Conservation (phyloP, 2,329 filamentous ascomycete genomes). For the Endothia cerciana region DNA sequence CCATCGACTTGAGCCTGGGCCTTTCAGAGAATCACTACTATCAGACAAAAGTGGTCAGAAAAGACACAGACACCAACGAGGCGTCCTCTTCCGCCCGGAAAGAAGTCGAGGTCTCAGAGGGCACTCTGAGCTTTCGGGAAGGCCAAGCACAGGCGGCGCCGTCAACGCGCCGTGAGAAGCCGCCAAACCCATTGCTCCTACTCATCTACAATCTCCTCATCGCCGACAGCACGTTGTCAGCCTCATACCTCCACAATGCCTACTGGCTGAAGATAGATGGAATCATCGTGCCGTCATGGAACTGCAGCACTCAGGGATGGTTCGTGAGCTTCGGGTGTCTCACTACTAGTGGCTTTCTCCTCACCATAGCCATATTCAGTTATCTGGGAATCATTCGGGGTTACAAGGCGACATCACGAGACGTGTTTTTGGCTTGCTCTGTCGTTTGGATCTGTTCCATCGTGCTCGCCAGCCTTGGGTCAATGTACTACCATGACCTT, state of each 20-base stretch:
- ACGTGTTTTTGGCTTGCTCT: constrained; percentile 54
- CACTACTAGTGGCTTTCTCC: constrained; percentile 68
- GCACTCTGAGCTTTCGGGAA: neutral
- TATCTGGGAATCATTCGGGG: constrained; percentile 64
- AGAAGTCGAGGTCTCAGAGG: constrained; percentile 1
- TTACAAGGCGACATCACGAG: constrained; percentile 53
- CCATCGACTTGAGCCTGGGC: constrained; percentile 35
- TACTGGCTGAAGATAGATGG: constrained; percentile 59
- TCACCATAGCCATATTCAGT: constrained; percentile 67
- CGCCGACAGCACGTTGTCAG: constrained; percentile 68
- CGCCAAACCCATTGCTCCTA: constrained; percentile 69
- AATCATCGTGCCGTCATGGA: constrained; percentile 55
- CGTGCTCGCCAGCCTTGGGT: constrained; percentile 56
- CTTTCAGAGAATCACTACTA: constrained; percentile 35
- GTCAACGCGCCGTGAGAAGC: constrained; percentile 35
- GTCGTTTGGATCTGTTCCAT: constrained; percentile 64
- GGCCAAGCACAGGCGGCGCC: neutral
- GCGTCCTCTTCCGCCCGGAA: neutral
- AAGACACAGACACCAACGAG: neutral
- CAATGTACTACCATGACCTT: constrained; percentile 47
- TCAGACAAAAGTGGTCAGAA: constrained; percentile 18
- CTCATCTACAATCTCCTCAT: constrained; percentile 71
- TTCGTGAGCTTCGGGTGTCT: constrained; percentile 70
- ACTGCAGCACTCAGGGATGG: constrained; percentile 69
- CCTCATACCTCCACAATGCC: constrained; percentile 66